Conservation (phyloP, 2,329 filamentous ascomycete genomes). For the Colletotrichum lentis region DNA sequence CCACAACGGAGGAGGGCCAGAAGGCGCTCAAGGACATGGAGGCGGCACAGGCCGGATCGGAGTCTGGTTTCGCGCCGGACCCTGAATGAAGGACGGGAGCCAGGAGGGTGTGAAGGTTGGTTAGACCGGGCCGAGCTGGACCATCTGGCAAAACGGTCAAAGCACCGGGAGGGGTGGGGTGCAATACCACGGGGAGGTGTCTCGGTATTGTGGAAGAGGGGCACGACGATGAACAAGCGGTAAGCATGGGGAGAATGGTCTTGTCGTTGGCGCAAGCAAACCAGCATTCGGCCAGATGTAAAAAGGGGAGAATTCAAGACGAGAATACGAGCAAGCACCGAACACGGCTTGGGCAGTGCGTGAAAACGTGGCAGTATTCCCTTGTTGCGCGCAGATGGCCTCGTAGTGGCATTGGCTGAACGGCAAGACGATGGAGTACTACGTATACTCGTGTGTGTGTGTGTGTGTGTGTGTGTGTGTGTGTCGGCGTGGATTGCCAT, state of each 20-base stretch:
- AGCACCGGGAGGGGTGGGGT: not conserved
- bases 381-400: not conserved
- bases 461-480: not conserved
- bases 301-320: not conserved
- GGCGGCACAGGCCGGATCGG: slow-evolving; percentile 51
- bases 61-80: slow-evolving; percentile 47
- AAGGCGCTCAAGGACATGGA: slow-evolving; percentile 80
- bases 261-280: not conserved
- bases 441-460: no score
- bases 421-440: slow-evolving; percentile 17
- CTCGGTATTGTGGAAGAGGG: not conserved
- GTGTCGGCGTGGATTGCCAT: slow-evolving; percentile 20
- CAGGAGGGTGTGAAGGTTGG: not conserved
- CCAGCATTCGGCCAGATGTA: not conserved
- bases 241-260: not conserved
- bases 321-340: slow-evolving; percentile 15
- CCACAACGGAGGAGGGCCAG: slow-evolving; percentile 86
- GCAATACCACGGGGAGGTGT: not conserved
- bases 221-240: not conserved
- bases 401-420: not conserved
- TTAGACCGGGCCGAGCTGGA: not conserved
- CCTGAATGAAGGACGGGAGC: slow-evolving; percentile 49
- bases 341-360: slow-evolving; percentile 23
- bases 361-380: not conserved
- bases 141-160: not conserved